A percentile compares a stretch with the other conserved stretches of the same genome.
phyloP scores from a whole-genome alignment of 1,284 basidiomycete genomes.

The Erythrobasidium hasegawianum region DNA sequence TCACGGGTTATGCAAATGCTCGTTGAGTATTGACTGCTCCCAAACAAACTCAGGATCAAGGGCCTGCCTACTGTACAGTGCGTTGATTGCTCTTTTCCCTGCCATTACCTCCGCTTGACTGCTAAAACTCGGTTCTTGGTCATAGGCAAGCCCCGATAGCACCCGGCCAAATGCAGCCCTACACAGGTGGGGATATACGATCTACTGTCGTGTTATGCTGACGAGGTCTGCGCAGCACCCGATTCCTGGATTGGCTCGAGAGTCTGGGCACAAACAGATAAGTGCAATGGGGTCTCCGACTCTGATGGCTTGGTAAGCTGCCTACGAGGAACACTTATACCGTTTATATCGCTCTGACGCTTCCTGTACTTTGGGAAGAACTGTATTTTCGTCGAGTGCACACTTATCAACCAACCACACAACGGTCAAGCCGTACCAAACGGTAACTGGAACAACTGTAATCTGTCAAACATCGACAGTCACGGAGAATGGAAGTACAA shows the following conservation, averaged over 20 bases:
- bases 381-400: neutral
- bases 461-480: neutral
- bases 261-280: neutral
- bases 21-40: neutral
- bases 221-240: too few species aligned
- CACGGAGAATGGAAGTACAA: neutral
- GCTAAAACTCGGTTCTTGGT: too few species aligned
- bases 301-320: neutral
- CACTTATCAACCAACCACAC: neutral
- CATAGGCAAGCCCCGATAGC: too few species aligned
- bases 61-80: neutral
- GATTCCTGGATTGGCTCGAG: neutral
- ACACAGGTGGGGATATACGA: too few species aligned
- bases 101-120: too few species aligned
- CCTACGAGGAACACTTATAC: too few species aligned
- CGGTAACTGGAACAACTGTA: neutral
- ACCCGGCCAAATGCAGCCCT: too few species aligned
- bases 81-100: too few species aligned
- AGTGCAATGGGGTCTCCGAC: neutral
- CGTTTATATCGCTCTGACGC: too few species aligned
- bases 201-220: too few species aligned
- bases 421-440: too few species aligned
- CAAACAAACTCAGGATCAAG: neutral
- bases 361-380: too few species aligned
- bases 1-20: neutral